Conservation (phyloP, 768 basidiomycete species). For the Suillus bovinus region DNA sequence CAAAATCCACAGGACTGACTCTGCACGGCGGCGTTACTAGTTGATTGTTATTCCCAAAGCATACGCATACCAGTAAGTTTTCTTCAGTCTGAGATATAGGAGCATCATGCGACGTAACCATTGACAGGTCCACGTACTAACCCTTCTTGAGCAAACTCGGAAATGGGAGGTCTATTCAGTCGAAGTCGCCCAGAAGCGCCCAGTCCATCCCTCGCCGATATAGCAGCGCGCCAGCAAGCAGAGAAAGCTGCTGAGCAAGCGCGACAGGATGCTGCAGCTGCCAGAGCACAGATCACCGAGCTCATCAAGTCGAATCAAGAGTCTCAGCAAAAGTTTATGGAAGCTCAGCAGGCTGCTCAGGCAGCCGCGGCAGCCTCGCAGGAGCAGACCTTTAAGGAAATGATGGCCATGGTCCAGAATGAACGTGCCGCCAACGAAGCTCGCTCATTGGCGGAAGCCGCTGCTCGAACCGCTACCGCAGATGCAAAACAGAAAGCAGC, state of each 20-base stretch:
- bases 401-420: constrained; percentile 6
- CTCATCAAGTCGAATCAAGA: constrained; percentile 3
- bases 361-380: constrained; percentile 1
- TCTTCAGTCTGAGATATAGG: background rate
- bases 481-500: background rate
- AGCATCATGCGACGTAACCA: background rate
- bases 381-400: background rate
- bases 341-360: background rate
- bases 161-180: constrained; percentile 2
- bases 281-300: background rate
- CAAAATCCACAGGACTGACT: background rate
- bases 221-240: constrained; percentile 1
- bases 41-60: background rate
- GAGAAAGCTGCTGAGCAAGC: constrained; percentile 9
- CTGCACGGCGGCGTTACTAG: background rate
- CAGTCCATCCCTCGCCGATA: constrained; percentile 5
- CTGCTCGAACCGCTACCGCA: constrained; percentile 4
- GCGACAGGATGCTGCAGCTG: constrained; percentile 2
- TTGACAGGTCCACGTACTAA: background rate
- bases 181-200: background rate
- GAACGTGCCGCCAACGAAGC: constrained; percentile 2
- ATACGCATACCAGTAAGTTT: background rate
- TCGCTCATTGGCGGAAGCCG: constrained; percentile 11
- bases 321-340: background rate
- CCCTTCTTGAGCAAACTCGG: background rate